Percentiles rank a stretch among this genome's conserved stretches.
Evolutionary conservation across 208 protist species (phyloP).

Genomic region (Acanthamoeba quina): DNA sequence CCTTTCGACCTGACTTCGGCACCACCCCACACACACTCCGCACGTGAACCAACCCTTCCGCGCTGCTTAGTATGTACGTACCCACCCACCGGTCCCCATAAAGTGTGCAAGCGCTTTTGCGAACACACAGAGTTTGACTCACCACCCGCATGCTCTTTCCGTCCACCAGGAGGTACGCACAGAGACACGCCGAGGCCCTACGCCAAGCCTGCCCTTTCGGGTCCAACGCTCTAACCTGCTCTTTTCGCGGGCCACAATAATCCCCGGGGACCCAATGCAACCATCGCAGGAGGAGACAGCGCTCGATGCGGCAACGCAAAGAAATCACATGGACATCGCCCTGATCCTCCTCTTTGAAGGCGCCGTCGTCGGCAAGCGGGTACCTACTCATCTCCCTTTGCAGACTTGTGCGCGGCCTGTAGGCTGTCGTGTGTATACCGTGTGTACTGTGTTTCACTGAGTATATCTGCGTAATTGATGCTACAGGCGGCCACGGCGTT

Average conservation of each 20-base stretch:
- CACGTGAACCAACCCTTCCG: too few species aligned
- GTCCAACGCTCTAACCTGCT: too few species aligned
- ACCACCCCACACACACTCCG: not conserved
- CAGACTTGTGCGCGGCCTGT: too few species aligned
- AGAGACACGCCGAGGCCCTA: too few species aligned
- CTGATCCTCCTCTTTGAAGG: constrained; percentile 5
- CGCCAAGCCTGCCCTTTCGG: too few species aligned
- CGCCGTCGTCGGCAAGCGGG: not conserved
- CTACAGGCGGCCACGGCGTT: not conserved
- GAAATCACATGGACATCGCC: not conserved
- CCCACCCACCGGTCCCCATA: too few species aligned
- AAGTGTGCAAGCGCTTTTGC: too few species aligned
- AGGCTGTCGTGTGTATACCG: not conserved
- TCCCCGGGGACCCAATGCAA: not conserved
- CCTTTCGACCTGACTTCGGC: not conserved
- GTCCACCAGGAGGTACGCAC: not conserved
- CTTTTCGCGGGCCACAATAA: too few species aligned
- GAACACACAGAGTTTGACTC: not conserved
- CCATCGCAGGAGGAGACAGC: not conserved
- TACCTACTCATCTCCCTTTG: not conserved
- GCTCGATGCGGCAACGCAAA: not conserved
- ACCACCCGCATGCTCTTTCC: too few species aligned
- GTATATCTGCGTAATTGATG: not conserved
- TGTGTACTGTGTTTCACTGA: not conserved
- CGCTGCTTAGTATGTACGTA: constrained; percentile 16